Percentiles rank a stretch among this genome's conserved stretches.
phyloP scores from a whole-genome alignment of 495 filamentous ascomycete genomes.

The Xeromyces bisporus region DNA sequence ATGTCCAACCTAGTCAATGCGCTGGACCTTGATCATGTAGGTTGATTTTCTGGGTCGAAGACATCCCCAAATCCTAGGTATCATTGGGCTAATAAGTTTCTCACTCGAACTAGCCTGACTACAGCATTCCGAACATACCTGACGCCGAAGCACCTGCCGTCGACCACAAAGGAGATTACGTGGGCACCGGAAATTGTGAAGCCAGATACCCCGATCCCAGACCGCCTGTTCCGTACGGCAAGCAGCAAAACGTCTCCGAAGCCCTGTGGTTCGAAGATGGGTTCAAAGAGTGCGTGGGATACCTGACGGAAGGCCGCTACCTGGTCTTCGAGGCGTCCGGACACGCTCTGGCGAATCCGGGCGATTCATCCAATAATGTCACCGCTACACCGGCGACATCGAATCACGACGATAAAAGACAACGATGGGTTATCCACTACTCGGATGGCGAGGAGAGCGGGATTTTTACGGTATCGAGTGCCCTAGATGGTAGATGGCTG shows the following conservation, averaged over 20 bases:
- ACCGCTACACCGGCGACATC: slow-evolving; percentile 15
- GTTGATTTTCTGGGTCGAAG: too few relatives aligned
- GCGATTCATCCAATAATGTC: slow-evolving; percentile 5
- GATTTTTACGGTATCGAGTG: slow-evolving; percentile 31
- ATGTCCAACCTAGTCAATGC: slow-evolving; percentile 39
- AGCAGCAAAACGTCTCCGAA: slow-evolving; percentile 17
- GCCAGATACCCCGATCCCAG: slow-evolving; percentile 15
- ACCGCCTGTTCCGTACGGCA: slow-evolving; percentile 32
- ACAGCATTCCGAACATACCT: slow-evolving; percentile 26
- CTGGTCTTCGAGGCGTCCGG: slow-evolving; percentile 19
- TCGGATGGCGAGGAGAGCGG: slow-evolving; percentile 19
- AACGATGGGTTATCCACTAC: slow-evolving; percentile 36
- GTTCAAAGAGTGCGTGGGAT: slow-evolving; percentile 34
- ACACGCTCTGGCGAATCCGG: slow-evolving; percentile 15
- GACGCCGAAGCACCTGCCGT: slow-evolving; percentile 22
- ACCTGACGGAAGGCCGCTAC: slow-evolving; percentile 37
- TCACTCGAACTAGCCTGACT: slow-evolving; percentile 20
- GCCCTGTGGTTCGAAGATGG: slow-evolving; percentile 30
- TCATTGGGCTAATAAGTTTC: too few relatives aligned
- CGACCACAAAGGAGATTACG: slow-evolving; percentile 19
- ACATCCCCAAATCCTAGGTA: too few relatives aligned
- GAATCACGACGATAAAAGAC: slow-evolving; percentile 20
- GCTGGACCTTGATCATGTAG: slow-evolving; percentile 31
- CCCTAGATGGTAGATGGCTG: slow-evolving; percentile 29
- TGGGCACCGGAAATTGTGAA: slow-evolving; percentile 28